Conservation (phyloP, 2,329 filamentous ascomycete genomes). For the Periglandula ipomoeae region DNA sequence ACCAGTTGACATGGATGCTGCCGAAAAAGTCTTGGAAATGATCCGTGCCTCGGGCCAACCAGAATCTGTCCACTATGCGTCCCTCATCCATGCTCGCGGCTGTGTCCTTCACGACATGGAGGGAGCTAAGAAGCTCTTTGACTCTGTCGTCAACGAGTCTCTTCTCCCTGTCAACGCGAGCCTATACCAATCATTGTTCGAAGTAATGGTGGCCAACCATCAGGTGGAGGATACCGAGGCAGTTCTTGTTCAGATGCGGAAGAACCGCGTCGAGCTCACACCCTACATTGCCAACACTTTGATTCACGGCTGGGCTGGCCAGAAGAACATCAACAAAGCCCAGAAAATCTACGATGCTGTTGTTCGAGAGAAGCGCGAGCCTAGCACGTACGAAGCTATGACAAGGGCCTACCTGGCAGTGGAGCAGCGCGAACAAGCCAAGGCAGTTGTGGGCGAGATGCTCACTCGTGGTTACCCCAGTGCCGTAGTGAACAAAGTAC, state of each 20-base stretch:
- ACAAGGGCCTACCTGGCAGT: conserved; percentile 82
- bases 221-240: conserved; percentile 66
- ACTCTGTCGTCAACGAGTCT: conserved; percentile 62
- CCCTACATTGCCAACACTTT: conserved; percentile 97
- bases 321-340: conserved; percentile 71
- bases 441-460: conserved; percentile 80
- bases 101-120: conserved; percentile 89
- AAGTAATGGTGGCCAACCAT: conserved; percentile 94
- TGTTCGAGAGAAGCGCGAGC: conserved; percentile 71
- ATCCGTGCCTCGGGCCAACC: conserved; percentile 71
- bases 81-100: conserved; percentile 89
- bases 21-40: conserved; percentile 70
- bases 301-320: conserved; percentile 90
- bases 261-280: conserved; percentile 70
- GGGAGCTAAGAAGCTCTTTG: conserved; percentile 73
- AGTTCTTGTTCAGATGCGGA: conserved; percentile 67
- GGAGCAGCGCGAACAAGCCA: conserved; percentile 68
- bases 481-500: conserved; percentile 87
- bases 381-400: conserved; percentile 98
- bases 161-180: conserved; percentile 68
- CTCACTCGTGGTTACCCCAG: conserved; percentile 80
- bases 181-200: conserved; percentile 93
- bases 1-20: conserved; percentile 78
- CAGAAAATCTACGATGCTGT: conserved; percentile 73
- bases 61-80: conserved; percentile 91